Evolutionary conservation across 768 basidiomycete genomes (phyloP), one percentile per base, ranked within the genome.

Genomic region (Suillus decipiens): DNA sequence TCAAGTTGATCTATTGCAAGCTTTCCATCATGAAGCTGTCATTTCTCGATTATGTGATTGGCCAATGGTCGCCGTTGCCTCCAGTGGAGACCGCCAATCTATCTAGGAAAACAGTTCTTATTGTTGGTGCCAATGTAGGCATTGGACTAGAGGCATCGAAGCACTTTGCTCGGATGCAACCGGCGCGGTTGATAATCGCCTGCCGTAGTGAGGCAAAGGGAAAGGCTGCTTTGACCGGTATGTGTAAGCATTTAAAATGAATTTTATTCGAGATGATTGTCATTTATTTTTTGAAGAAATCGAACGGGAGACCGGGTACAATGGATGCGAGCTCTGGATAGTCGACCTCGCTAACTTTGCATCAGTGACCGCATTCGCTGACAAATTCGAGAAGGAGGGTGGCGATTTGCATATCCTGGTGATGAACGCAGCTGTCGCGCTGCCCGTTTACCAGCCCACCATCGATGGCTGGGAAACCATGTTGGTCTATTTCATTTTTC

Each of bases 381-480:
- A 79, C 65, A 58, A 58, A 12, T 68, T 68, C 31, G 59, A 67
- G 28, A 58, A 51, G n/a, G 72, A 71, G 53, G 60, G 48, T 4
- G 69, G 61, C 6, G 47, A 47, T 22, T 66, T 83, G 22, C 82
- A 82, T 64, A 75, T 83, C 28, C 69, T 86, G 1, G 73, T 84
- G 12, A 76, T 78, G 69, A 84, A 84, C 34, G 81, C 83, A 0
- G 81, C 64, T 0, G 60, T 78, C 2, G 24, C 58, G 0, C 1
- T 22, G 0, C 1, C 0, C 2, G 56, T n/a, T 10, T 77, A 75
- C 37, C 42, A 69, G 7, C 53, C 65, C 10, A 80, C 79, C 0
- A 41, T 59, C 0, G 79, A 85, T 68, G 84, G 81, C 8, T 86
- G 80, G 81, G 84, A 86, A 63, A 56, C 70, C 12, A 70, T 65